Conservation (phyloP, 2,329 filamentous ascomycete genomes). For the Scytalidium sp. region DNA sequence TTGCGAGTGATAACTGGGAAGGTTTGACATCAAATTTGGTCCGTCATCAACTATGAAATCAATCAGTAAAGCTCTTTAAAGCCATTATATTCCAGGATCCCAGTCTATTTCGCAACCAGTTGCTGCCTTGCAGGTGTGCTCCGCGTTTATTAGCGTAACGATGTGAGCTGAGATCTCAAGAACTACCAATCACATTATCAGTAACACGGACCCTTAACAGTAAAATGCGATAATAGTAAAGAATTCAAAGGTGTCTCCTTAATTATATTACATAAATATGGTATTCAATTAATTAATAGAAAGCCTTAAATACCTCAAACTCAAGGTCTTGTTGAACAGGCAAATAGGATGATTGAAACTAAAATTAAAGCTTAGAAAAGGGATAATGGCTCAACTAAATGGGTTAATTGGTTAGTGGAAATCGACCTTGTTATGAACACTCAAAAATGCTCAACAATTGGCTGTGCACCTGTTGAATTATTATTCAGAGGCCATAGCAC, state of each 20-base stretch:
- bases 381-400: constrained; percentile 8
- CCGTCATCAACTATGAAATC: too few species aligned
- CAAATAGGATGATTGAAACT: constrained; percentile 12
- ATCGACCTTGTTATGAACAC: constrained; percentile 4
- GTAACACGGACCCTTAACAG: too few species aligned
- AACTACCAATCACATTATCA: too few species aligned
- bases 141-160: too few species aligned
- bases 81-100: too few species aligned
- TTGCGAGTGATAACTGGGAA: too few species aligned
- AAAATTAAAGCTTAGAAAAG: constrained; percentile 10
- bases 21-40: too few species aligned
- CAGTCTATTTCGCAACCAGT: too few species aligned
- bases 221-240: constrained; percentile 15
- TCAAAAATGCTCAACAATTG: constrained; percentile 7
- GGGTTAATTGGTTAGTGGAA: not conserved
- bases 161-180: too few species aligned
- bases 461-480: not conserved
- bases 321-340: constrained; percentile 17
- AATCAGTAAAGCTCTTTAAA: too few species aligned
- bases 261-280: constrained; percentile 6
- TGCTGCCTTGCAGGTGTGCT: too few species aligned
- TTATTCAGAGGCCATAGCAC: not conserved
- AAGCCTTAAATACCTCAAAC: constrained; percentile 10
- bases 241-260: constrained; percentile 14
- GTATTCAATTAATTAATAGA: constrained; percentile 15